These are phyloP conservation scores for Cyphellophora attinorum DNA, from an alignment of 2,329 filamentous ascomycete species.

Conservation along the genomic window DNA sequence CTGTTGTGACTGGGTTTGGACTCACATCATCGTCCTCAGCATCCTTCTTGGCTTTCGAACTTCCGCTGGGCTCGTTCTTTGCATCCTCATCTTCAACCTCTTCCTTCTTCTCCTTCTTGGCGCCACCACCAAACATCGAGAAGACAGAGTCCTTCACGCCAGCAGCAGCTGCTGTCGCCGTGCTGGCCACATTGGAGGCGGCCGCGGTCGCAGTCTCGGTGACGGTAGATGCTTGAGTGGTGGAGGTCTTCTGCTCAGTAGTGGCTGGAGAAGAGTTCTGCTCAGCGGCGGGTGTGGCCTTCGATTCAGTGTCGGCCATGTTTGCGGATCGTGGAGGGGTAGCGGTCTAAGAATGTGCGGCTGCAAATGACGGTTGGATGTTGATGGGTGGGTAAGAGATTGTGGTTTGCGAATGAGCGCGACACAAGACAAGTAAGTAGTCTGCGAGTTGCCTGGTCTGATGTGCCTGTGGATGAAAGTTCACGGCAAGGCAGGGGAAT, in stretches of 20 bases:
- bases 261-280: constrained; percentile 11
- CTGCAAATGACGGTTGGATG: not conserved
- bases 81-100: constrained; percentile 68
- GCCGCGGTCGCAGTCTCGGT: constrained; percentile 15
- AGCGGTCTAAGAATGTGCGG: constrained; percentile 1
- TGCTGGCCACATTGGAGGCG: constrained; percentile 13
- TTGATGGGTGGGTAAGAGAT: constrained; percentile 1
- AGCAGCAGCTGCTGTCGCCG: constrained; percentile 16
- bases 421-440: too few species aligned
- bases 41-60: constrained; percentile 67
- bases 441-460: too few species aligned
- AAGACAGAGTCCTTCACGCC: constrained; percentile 55
- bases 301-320: constrained; percentile 15
- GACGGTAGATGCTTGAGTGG: constrained; percentile 12
- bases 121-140: constrained; percentile 97
- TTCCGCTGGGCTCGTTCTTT: constrained; percentile 77
- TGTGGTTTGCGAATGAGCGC: too few species aligned
- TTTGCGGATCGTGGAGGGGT: constrained; percentile 5
- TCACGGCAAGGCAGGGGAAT: too few species aligned
- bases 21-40: constrained; percentile 45
- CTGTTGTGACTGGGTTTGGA: constrained; percentile 4
- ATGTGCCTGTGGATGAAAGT: too few species aligned
- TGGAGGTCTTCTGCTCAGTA: not conserved
- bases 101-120: constrained; percentile 92
- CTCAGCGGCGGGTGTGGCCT: constrained; percentile 15